These are phyloP conservation scores for Cicer arietinum DNA, from an alignment of 306 rosid genomes.

Conservation along the genomic window DNA sequence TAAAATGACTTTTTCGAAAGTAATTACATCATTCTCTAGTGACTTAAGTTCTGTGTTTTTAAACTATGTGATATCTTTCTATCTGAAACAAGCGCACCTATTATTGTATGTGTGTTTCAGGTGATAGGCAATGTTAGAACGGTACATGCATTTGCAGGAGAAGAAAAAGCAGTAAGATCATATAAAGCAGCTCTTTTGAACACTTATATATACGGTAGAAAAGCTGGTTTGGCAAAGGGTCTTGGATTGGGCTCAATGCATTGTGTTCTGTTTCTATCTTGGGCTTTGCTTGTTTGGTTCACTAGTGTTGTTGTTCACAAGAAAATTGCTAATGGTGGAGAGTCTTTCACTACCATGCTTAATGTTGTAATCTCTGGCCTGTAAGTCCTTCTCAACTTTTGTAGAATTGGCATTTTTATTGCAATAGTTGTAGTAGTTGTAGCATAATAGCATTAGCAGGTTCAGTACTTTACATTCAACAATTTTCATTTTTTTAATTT, in stretches of 20 bases:
- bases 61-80: too few species aligned
- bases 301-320: slow-evolving; percentile 92
- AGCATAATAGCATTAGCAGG: too few species aligned
- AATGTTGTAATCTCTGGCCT: slow-evolving; percentile 97
- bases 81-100: too few species aligned
- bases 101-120: slow-evolving; percentile 47
- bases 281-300: slow-evolving; percentile 92
- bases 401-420: neutral
- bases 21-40: too few species aligned
- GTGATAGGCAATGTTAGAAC: slow-evolving; percentile 92
- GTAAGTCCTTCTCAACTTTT: slow-evolving; percentile 59
- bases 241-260: slow-evolving; percentile 90
- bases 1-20: too few species aligned
- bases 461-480: neutral
- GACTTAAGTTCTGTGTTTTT: too few species aligned
- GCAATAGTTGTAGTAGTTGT: too few species aligned
- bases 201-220: slow-evolving; percentile 74
- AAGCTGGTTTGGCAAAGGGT: slow-evolving; percentile 93
- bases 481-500: neutral
- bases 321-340: slow-evolving; percentile 87
- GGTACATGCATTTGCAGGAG: slow-evolving; percentile 98
- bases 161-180: slow-evolving; percentile 79
- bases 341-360: slow-evolving; percentile 97
- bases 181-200: slow-evolving; percentile 74
- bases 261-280: slow-evolving; percentile 89